phyloP scores from a whole-genome alignment of 2,329 filamentous ascomycete species.

The Trichoderma sp. region DNA sequence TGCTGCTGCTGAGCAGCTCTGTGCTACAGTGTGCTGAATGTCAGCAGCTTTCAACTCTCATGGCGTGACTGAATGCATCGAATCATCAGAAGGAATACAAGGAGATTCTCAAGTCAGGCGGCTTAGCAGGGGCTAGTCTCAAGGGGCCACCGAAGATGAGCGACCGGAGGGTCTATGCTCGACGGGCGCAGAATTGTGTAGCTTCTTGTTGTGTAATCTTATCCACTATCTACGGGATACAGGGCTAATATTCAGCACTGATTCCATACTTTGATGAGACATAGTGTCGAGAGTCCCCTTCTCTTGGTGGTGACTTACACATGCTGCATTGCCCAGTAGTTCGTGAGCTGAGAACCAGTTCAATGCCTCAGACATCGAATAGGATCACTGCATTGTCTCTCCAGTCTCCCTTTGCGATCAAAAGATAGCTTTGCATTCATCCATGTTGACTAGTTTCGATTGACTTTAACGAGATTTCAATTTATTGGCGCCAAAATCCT shows the following conservation, averaged over 20 bases:
- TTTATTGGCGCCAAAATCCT: neutral
- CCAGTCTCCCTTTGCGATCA: neutral
- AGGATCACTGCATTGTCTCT: neutral
- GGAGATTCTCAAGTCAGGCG: neutral
- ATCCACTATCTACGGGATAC: neutral
- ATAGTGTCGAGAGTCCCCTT: neutral
- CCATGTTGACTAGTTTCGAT: neutral
- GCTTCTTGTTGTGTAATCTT: neutral
- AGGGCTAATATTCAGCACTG: neutral
- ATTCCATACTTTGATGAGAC: neutral
- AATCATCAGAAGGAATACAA: neutral
- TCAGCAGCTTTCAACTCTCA: conserved; percentile 1
- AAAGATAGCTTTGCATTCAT: neutral
- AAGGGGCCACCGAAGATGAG: neutral
- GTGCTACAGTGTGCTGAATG: neutral
- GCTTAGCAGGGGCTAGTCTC: neutral
- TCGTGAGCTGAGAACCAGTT: neutral
- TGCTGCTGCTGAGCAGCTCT: neutral
- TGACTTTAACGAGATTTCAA: neutral
- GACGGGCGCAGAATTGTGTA: neutral
- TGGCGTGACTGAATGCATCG: conserved; percentile 4
- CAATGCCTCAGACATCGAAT: neutral
- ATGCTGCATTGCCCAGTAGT: neutral
- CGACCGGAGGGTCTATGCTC: neutral
- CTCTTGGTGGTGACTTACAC: neutral